Conservation (phyloP, 2,329 filamentous ascomycete genomes). For the Arachnomyces sp. region DNA sequence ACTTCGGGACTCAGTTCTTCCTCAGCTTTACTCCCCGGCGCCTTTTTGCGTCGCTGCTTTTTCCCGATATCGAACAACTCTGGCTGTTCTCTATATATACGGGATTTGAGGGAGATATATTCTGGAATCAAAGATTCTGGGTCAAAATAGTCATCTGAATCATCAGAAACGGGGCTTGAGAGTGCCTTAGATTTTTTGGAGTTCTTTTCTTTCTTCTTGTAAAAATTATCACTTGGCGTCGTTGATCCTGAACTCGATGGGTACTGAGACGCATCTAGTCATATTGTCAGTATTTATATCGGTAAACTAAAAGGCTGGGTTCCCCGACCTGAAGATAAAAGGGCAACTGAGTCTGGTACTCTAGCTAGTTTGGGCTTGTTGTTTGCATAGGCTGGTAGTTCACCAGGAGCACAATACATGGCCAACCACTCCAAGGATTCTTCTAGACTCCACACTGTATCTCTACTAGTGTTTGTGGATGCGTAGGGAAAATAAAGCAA, state of each 20-base stretch:
- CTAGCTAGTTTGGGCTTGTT: conserved; percentile 17
- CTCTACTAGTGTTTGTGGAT: conserved; percentile 46
- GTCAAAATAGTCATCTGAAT: conserved; percentile 60
- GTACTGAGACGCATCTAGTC: too few relatives aligned
- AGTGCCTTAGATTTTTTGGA: background rate
- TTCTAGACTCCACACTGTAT: conserved; percentile 74
- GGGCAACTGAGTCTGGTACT: too few relatives aligned
- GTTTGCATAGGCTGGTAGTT: conserved; percentile 65
- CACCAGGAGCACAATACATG: conserved; percentile 60
- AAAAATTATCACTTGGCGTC: conserved; percentile 4
- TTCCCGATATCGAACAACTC: conserved; percentile 38
- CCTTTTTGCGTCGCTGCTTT: conserved; percentile 36
- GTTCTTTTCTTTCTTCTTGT: background rate
- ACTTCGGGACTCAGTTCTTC: conserved; percentile 39
- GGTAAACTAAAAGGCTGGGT: background rate
- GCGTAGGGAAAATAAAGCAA: conserved; percentile 61
- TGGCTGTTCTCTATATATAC: conserved; percentile 56
- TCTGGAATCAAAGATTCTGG: conserved; percentile 66
- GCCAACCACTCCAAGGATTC: conserved; percentile 87
- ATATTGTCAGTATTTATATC: background rate
- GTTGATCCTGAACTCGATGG: conserved; percentile 6
- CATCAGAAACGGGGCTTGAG: conserved; percentile 13
- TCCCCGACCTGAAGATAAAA: conserved; percentile 1
- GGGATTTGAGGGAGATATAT: conserved; percentile 68
- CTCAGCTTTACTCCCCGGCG: conserved; percentile 17